phyloP scores from a whole-genome alignment of 2,329 filamentous ascomycete species.

The Trichophyton equinum region DNA sequence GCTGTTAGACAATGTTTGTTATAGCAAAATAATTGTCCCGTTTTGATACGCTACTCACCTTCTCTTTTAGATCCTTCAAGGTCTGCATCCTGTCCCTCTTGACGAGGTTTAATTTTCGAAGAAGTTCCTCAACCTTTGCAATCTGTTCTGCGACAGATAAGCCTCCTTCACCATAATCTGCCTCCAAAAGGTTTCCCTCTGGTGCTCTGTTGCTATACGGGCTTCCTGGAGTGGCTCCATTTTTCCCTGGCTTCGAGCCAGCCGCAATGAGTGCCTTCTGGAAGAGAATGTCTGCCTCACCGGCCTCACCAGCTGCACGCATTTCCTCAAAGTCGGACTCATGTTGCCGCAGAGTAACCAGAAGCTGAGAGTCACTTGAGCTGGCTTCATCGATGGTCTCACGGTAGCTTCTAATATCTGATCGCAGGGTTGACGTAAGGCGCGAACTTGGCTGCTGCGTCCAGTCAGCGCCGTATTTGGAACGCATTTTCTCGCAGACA shows the following conservation, averaged over 20 bases:
- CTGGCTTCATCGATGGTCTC: constrained; percentile 82
- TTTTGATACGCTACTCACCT: constrained; percentile 43
- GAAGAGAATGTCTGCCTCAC: constrained; percentile 79
- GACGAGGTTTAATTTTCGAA: constrained; percentile 82
- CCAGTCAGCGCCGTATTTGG: constrained; percentile 92
- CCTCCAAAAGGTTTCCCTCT: constrained; percentile 76
- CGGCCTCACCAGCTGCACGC: constrained; percentile 73
- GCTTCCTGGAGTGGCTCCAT: constrained; percentile 48
- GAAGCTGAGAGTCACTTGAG: constrained; percentile 72
- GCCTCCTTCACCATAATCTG: constrained; percentile 72
- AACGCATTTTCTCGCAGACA: constrained; percentile 97
- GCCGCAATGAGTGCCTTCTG: constrained; percentile 74
- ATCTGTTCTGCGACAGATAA: constrained; percentile 84
- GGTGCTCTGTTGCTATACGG: constrained; percentile 33
- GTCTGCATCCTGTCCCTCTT: constrained; percentile 87
- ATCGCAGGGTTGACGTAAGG: constrained; percentile 73
- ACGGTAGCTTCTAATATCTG: constrained; percentile 76
- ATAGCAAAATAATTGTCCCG: no score
- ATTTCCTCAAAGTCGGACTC: constrained; percentile 90
- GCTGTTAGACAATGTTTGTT: neutral
- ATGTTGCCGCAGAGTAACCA: constrained; percentile 71
- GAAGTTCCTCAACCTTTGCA: constrained; percentile 69
- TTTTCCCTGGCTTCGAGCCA: constrained; percentile 44
- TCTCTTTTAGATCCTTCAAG: constrained; percentile 92
- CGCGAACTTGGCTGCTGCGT: constrained; percentile 90